Evolutionary conservation across 2,329 filamentous ascomycete genomes (phyloP), one percentile per base, ranked within the genome.

Genomic region (Pseudonectria buxi): DNA sequence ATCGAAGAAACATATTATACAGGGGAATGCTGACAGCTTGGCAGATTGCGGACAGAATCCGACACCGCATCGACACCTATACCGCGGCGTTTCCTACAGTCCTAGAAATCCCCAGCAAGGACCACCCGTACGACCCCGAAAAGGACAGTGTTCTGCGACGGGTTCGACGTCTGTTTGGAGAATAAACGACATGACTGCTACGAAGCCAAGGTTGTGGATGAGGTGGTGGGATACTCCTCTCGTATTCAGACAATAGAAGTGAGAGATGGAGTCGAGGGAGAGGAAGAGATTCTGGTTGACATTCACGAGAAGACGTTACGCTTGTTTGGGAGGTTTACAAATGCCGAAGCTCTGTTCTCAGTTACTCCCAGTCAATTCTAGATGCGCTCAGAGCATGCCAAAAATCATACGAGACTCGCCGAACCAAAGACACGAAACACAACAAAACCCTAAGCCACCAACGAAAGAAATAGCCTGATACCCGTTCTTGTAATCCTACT

Each of bases 51-150:
- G 92, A 98, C 60, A 80, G 79, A 59, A 98, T 98, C 75, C 79
- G 92, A 61, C 77, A 90, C 59, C 80, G 82, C 43, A 83, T 98
- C 50, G 92, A 98, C 63, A 80, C 78, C 26, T 95, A 94, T 65
- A 90, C 87, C 14, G 86, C 90, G 32, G 89, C 92, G 4, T 98
- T 98, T 65, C 92, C 92, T n/a, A 83, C 88, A 14, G 76, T 98
- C 36, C 78, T 98, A 39, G 92, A 98, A 64, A 96, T 98, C 42
- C 92, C 92, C 15, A 94, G 87, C 67, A 98, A 98, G 72, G 92
- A 98, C 62, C 92, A 98, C 61, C 92, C 92, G 3, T 98, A 98
- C 58, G 90, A 98, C 54, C 92, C 92, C 0, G 92, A 98, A 67
- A 98, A 98, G 71, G 92, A 98, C 63, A 96, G 90, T 57, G 90